Percentiles rank a stretch among this genome's conserved stretches.
phyloP scores from a whole-genome alignment of 1,139 yeast species.

The Yamadazyma diddensiae region DNA sequence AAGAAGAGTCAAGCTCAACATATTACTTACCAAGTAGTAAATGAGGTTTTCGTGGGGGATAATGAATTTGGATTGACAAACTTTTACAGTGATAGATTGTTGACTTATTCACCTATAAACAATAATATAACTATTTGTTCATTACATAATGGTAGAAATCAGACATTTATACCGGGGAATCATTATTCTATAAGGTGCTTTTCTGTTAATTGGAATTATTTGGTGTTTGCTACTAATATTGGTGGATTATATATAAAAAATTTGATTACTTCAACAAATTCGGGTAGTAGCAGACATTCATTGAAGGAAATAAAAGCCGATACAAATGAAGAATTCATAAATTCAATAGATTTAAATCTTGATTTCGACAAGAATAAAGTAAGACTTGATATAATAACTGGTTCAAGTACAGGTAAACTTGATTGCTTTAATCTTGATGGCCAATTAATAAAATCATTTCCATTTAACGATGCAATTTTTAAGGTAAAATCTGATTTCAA shows the following conservation, averaged over 20 bases:
- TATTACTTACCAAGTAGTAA: slow-evolving; percentile 29
- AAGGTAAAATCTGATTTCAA: slow-evolving; percentile 32
- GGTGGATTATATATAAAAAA: slow-evolving; percentile 35
- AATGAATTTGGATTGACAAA: slow-evolving; percentile 31
- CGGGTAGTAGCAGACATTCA: slow-evolving; percentile 19
- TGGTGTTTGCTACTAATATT: slow-evolving; percentile 26
- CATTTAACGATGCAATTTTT: slow-evolving; percentile 18
- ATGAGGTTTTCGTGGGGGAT: slow-evolving; percentile 22
- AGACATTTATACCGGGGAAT: slow-evolving; percentile 38
- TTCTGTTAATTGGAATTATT: slow-evolving; percentile 34
- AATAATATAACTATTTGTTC: slow-evolving; percentile 41
- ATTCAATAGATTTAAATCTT: slow-evolving; percentile 22
- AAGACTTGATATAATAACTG: slow-evolving; percentile 26
- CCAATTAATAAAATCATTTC: slow-evolving; percentile 12
- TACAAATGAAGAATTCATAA: slow-evolving; percentile 13
- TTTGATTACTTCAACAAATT: slow-evolving; percentile 28
- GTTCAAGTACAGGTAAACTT: slow-evolving; percentile 24
- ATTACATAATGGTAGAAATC: slow-evolving; percentile 40
- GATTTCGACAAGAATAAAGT: slow-evolving; percentile 24
- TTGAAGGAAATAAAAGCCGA: slow-evolving; percentile 14
- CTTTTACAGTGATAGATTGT: slow-evolving; percentile 36
- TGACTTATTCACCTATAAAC: slow-evolving; percentile 28
- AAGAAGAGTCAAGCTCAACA: slow-evolving; percentile 40
- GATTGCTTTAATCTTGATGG: slow-evolving; percentile 30
- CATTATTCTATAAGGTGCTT: slow-evolving; percentile 20